Conservation (phyloP, 495 filamentous ascomycete genomes). For the Lophium mytilinum region DNA sequence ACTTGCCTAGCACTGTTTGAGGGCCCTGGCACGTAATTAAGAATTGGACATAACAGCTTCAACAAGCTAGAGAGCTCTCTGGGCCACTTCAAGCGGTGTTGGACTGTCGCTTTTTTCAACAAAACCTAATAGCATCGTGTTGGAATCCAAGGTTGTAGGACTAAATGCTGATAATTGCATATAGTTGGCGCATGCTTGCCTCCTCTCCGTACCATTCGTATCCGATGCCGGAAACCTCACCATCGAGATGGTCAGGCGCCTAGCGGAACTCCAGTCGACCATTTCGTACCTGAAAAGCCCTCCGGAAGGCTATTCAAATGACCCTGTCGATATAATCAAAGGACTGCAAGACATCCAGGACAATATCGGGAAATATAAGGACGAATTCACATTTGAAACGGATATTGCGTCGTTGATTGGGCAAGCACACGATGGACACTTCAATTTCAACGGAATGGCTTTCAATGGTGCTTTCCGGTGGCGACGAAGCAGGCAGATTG, state of each 20-base stretch:
- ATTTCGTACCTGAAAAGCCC: slow-evolving; percentile 27
- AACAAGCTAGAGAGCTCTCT: too few relatives aligned
- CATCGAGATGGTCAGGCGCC: slow-evolving; percentile 6
- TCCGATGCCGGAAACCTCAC: slow-evolving; percentile 14
- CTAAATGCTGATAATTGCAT: background rate
- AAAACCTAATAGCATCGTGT: background rate
- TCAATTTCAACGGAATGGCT: slow-evolving; percentile 17
- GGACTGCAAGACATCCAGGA: slow-evolving; percentile 21
- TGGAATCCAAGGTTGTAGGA: background rate
- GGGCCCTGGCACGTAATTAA: too few relatives aligned
- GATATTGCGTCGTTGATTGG: slow-evolving; percentile 20
- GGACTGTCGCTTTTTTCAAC: background rate
- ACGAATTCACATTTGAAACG: slow-evolving; percentile 28
- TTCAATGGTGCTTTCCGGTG: slow-evolving; percentile 19
- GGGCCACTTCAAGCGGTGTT: background rate
- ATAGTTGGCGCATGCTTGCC: slow-evolving; percentile 23
- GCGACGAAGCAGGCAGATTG: slow-evolving; percentile 12
- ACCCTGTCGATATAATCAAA: slow-evolving; percentile 20
- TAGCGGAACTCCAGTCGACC: slow-evolving; percentile 20
- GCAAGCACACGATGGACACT: slow-evolving; percentile 27
- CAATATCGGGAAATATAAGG: slow-evolving; percentile 24
- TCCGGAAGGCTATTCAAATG: slow-evolving; percentile 19
- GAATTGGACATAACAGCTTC: too few relatives aligned
- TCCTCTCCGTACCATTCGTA: slow-evolving; percentile 25
- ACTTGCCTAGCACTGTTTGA: too few relatives aligned